Percentiles rank a stretch among this genome's conserved stretches.
These are phyloP conservation scores for Picochlorum sp. DNA, from an alignment of 139 green algal species.

Conservation along the genomic window DNA sequence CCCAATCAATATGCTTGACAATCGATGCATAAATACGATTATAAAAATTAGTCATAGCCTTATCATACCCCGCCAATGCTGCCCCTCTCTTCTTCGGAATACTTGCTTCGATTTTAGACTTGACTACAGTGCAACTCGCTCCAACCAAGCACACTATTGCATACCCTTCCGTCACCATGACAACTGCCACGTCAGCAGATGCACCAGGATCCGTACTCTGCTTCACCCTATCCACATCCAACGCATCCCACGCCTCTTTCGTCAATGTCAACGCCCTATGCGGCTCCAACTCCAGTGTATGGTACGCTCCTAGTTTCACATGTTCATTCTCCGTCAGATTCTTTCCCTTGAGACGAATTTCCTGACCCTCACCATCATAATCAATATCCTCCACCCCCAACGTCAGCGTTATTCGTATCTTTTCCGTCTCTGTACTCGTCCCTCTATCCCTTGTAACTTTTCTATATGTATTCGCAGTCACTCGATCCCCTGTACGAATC, in stretches of 20 bases:
- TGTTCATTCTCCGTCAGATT: slow-evolving; percentile 81
- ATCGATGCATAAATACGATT: slow-evolving; percentile 53
- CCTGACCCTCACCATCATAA: slow-evolving; percentile 69
- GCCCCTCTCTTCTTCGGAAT: slow-evolving; percentile 85
- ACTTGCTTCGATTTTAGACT: slow-evolving; percentile 73
- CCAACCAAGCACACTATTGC: slow-evolving; percentile 85
- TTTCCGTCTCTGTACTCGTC: slow-evolving; percentile 53
- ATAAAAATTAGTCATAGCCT: slow-evolving; percentile 70
- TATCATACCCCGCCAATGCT: slow-evolving; percentile 79
- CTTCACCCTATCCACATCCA: slow-evolving; percentile 70
- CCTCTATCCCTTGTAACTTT: slow-evolving; percentile 44
- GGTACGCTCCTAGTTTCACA: slow-evolving; percentile 87
- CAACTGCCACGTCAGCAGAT: slow-evolving; percentile 80
- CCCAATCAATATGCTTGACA: slow-evolving; percentile 77
- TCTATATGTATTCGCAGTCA: slow-evolving; percentile 41
- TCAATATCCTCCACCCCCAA: slow-evolving; percentile 70
- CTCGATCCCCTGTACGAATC: slow-evolving; percentile 58
- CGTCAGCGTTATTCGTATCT: slow-evolving; percentile 73
- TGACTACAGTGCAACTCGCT: slow-evolving; percentile 56
- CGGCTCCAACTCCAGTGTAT: slow-evolving; percentile 87
- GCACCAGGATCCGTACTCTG: slow-evolving; percentile 55
- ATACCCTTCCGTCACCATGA: slow-evolving; percentile 90
- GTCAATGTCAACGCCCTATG: slow-evolving; percentile 68
- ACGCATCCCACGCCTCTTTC: slow-evolving; percentile 76
- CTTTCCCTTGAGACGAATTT: slow-evolving; percentile 29